Conservation (phyloP, 2,329 filamentous ascomycete species). For the Phialophora macrospora region DNA sequence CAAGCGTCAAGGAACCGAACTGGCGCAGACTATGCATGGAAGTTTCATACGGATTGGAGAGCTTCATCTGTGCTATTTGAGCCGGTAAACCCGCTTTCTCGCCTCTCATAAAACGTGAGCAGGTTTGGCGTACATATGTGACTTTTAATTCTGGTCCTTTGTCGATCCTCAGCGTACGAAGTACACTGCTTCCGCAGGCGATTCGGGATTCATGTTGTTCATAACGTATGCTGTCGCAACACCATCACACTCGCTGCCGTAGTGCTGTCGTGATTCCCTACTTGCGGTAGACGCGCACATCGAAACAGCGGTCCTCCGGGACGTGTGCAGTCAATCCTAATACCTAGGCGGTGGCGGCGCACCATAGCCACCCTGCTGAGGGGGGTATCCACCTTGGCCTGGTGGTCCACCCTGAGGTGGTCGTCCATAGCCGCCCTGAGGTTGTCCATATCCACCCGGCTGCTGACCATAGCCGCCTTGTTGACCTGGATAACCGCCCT, state of each 20-base stretch:
- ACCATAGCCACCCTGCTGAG: conserved; percentile 32
- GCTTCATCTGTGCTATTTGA: not conserved
- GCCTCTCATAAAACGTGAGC: not conserved
- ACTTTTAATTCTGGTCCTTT: not conserved
- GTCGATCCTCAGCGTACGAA: not conserved
- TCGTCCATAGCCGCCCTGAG: conserved; percentile 38
- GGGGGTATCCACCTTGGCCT: conserved; percentile 41
- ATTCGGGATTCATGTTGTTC: not conserved
- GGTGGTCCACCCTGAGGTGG: conserved; percentile 35
- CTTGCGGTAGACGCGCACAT: not conserved
- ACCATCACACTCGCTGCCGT: not conserved
- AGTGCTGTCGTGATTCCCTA: not conserved
- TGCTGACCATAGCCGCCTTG: conserved; percentile 44
- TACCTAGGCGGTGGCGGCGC: conserved; percentile 34
- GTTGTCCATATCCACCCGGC: conserved; percentile 28
- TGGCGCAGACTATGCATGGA: not conserved
- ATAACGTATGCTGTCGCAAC: not conserved
- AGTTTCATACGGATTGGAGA: not conserved
- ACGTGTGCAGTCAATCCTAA: conserved; percentile 5
- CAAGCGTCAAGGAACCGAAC: not conserved
- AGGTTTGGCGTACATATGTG: not conserved
- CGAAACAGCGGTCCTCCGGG: not conserved
- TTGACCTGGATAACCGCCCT: conserved; percentile 40
- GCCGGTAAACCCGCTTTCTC: not conserved
- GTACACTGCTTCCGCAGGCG: not conserved